Percentiles rank a stretch among this genome's conserved stretches.
Evolutionary conservation across 805 yeast genomes (phyloP).

Genomic region (Spathaspora girioi): DNA sequence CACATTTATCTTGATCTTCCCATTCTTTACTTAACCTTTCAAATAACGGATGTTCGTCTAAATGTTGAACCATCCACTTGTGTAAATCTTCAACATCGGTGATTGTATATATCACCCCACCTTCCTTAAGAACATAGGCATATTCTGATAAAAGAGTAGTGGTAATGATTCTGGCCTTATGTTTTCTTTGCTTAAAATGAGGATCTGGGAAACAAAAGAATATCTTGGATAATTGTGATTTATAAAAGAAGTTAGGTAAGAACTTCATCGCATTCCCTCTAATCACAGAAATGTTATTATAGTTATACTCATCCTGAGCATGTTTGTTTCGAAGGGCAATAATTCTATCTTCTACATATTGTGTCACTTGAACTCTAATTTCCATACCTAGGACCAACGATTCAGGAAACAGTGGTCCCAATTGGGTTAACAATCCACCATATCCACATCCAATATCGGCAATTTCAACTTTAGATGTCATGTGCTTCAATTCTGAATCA

Average conservation of each 20-base stretch:
- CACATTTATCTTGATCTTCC: constrained; percentile 80
- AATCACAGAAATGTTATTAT: constrained; percentile 83
- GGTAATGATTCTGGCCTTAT: constrained; percentile 94
- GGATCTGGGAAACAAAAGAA: constrained; percentile 99
- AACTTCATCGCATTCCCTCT: constrained; percentile 98
- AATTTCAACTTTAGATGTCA: constrained; percentile 64
- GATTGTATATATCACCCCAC: constrained; percentile 88
- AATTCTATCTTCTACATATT: constrained; percentile 93
- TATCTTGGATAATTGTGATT: constrained; percentile 81
- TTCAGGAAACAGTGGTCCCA: constrained; percentile 75
- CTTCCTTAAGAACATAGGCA: constrained; percentile 82
- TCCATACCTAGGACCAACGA: constrained; percentile 89
- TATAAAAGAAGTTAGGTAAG: constrained; percentile 85
- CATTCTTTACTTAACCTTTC: constrained; percentile 75
- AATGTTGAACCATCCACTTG: constrained; percentile 92
- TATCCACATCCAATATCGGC: constrained; percentile 98
- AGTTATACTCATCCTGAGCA: constrained; percentile 34
- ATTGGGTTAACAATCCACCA: constrained; percentile 82
- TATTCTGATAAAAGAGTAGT: constrained; percentile 86
- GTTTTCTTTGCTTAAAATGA: constrained; percentile 95
- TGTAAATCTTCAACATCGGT: constrained; percentile 94
- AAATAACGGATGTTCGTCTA: constrained; percentile 88
- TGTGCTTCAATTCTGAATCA: constrained; percentile 32
- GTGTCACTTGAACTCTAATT: constrained; percentile 95
- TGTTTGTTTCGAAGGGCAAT: constrained; percentile 73